Percentiles rank a stretch among this genome's conserved stretches.
phyloP scores from a whole-genome alignment of 495 filamentous ascomycete species.

The Tuber melanosporum region DNA sequence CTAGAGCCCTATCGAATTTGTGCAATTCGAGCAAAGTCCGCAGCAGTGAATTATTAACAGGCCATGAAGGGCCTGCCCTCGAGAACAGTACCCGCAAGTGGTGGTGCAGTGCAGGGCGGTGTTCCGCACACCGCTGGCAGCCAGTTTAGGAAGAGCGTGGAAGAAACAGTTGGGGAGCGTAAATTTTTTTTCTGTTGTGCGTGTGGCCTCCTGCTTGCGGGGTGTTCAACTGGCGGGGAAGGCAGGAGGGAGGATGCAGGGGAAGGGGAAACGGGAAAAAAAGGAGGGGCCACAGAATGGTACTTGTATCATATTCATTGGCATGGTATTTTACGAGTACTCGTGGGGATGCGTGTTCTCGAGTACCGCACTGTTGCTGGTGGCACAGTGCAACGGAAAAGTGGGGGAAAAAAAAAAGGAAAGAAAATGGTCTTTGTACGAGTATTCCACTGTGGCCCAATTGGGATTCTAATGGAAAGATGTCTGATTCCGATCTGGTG shows the following conservation, averaged over 20 bases:
- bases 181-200: not conserved
- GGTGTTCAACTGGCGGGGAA: not conserved
- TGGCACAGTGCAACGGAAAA: not conserved
- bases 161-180: not conserved
- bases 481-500: not conserved
- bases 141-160: not conserved
- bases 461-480: not conserved
- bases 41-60: not conserved
- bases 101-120: not conserved
- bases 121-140: not conserved
- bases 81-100: not conserved
- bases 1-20: not conserved
- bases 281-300: not conserved
- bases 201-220: not conserved
- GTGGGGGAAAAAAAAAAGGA: not conserved
- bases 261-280: not conserved
- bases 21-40: not conserved
- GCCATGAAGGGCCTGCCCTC: not conserved
- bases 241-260: not conserved
- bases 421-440: no score
- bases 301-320: not conserved
- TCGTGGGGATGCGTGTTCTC: not conserved
- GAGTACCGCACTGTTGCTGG: no score
- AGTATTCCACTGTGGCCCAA: not conserved
- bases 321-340: not conserved